Percentiles rank a stretch among this genome's conserved stretches.
Conservation (phyloP, 768 basidiomycete genomes). For the Hypholoma sublateritium region DNA sequence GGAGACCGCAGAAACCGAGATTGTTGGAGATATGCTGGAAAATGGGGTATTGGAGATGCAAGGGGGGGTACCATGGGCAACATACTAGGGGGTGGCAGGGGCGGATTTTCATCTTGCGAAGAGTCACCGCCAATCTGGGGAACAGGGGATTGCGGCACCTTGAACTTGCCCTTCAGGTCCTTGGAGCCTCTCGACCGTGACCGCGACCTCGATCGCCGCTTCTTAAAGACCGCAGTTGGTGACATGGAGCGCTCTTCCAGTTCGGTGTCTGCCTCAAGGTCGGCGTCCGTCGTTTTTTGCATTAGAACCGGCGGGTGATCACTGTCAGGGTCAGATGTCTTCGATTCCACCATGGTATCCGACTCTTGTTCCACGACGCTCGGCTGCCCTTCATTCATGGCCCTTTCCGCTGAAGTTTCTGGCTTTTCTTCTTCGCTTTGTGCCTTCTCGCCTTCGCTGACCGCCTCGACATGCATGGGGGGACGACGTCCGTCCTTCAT, state of each 20-base stretch:
- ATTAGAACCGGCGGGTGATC: conserved; percentile 13
- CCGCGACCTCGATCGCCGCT: conserved; percentile 76
- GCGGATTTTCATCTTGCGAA: conserved; percentile 64
- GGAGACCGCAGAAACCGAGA: conserved; percentile 50
- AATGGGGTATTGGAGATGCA: conserved; percentile 50
- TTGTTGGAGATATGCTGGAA: conserved; percentile 41
- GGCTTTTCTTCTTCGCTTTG: conserved; percentile 21
- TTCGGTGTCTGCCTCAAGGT: conserved; percentile 37
- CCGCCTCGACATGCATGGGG: conserved; percentile 80
- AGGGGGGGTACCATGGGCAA: conserved; percentile 38
- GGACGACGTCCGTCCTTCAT: conserved; percentile 90
- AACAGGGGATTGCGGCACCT: conserved; percentile 47
- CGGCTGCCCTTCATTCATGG: not conserved
- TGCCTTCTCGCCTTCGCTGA: conserved; percentile 76
- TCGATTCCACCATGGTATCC: conserved; percentile 9
- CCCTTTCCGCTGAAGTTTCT: conserved; percentile 13
- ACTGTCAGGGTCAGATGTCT: conserved; percentile 19
- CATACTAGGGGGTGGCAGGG: conserved; percentile 32
- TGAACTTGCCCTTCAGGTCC: conserved; percentile 66
- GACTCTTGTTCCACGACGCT: not conserved
- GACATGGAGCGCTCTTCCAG: conserved; percentile 40
- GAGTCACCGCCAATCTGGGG: conserved; percentile 60
- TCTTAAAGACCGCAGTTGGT: conserved; percentile 49
- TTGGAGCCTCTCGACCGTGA: conserved; percentile 75
- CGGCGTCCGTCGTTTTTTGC: conserved; percentile 24